Base-by-base conservation (phyloP, 768 basidiomycete species). In the Grammothele lineata region DNA sequence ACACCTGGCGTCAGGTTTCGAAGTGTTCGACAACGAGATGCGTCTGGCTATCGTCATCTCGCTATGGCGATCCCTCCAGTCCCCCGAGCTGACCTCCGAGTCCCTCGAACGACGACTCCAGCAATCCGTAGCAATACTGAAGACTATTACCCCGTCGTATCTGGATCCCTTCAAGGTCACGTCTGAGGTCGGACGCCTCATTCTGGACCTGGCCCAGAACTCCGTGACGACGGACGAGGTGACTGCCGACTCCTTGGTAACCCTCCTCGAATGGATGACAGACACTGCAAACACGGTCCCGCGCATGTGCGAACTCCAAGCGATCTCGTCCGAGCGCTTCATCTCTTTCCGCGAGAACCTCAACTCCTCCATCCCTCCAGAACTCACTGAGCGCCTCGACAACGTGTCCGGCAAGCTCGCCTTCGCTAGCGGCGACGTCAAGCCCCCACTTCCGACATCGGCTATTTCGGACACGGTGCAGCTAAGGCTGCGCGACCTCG, bases 181-280 rank as follows among this genome's bases (percentile, higher is more conserved):
- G 0, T 18, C 23, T 15, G 51, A 53, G 26, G 12, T 53, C n/a
- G 46, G 51, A 19, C 38, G 37, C 21, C 33, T 53, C 5, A 9
- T 53, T 3, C 33, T 48, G 1, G 24, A 32, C 38, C 35, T 53
- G 11, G 34, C 46, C 2, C 25, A 40, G 19, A 22, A 44, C 3
- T 11, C 34, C 11, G 51, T 40, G 10, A 15, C 22, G 0, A 40
- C 78, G 17, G 66, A 70, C 39, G 47, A 55, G 32, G 68, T 70
- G 17, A 66, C 58, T 1, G 70, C 77, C 12, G 67, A 68, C 19
- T 58, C 57, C 5, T 50, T 73, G 8, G 57, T 81, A 15, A 61
- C 69, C 4, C 64, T 78, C 1, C 66, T 86, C n/a, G 67, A 72
- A 43, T 85, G 83, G 81, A 66, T 83, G n/a, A 48, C 54, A 21